phyloP scores from a whole-genome alignment of 495 filamentous ascomycete species.

The Daldinia decipiens region DNA sequence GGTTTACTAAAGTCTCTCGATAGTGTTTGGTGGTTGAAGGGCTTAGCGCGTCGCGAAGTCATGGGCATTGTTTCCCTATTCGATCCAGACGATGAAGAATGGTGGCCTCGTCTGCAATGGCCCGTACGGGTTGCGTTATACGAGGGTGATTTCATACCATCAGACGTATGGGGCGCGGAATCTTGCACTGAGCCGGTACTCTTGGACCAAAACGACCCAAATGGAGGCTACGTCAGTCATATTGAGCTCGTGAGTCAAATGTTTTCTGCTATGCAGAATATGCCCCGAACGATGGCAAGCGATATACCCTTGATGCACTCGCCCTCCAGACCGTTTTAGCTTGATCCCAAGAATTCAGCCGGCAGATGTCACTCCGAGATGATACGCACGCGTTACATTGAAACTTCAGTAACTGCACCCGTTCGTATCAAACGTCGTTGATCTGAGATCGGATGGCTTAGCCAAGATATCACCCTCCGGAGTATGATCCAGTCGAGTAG shows the following conservation, averaged over 20 bases:
- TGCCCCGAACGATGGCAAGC: constrained; percentile 41
- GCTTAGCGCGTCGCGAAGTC: constrained; percentile 65
- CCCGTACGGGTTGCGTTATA: constrained; percentile 61
- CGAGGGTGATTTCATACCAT: constrained; percentile 58
- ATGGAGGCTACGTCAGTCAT: constrained; percentile 52
- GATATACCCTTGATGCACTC: constrained; percentile 29
- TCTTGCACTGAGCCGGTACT: constrained; percentile 56
- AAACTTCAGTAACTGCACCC: neutral
- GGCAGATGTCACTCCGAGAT: constrained; percentile 2
- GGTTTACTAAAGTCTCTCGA: constrained; percentile 64
- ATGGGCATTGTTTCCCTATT: constrained; percentile 63
- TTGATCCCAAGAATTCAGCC: constrained; percentile 4
- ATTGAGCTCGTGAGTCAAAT: constrained; percentile 62
- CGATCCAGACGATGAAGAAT: constrained; percentile 59
- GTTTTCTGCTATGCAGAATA: constrained; percentile 50
- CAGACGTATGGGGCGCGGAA: constrained; percentile 61
- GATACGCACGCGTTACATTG: constrained; percentile 7
- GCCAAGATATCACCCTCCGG: neutral
- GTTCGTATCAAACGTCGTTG: neutral
- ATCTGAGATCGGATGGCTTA: neutral
- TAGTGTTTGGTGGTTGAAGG: constrained; percentile 66
- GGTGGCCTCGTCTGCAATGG: constrained; percentile 68
- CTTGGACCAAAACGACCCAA: constrained; percentile 42
- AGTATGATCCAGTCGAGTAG: constrained; percentile 10
- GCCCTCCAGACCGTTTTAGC: constrained; percentile 31